Conservation (phyloP, 1,284 basidiomycete species). For the Sporisorium exsertum region DNA sequence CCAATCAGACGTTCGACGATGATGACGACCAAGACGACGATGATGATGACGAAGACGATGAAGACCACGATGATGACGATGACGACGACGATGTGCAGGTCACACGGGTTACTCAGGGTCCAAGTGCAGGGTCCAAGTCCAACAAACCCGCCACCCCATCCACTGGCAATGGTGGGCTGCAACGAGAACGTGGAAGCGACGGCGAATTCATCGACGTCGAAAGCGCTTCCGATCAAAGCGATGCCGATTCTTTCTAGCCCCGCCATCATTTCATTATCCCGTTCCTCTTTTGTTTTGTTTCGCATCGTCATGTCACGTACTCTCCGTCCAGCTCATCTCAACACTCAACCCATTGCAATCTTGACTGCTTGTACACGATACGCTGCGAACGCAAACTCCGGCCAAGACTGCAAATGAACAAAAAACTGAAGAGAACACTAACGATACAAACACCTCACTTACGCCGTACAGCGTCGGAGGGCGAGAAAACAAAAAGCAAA, state of each 20-base stretch:
- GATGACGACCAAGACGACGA: conserved; percentile 34
- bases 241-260: conserved; percentile 41
- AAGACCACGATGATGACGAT: conserved; percentile 32
- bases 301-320: not conserved
- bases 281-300: not conserved
- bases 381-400: no score
- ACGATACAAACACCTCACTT: not conserved
- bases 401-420: no score
- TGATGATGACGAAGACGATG: conserved; percentile 25
- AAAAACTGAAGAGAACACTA: not conserved
- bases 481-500: not conserved
- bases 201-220: conserved; percentile 55
- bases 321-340: not conserved
- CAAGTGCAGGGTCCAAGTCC: conserved; percentile 5
- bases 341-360: no score
- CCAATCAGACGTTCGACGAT: conserved; percentile 15
- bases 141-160: conserved; percentile 1
- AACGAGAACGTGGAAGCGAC: conserved; percentile 47
- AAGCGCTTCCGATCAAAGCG: conserved; percentile 49
- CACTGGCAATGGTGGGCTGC: conserved; percentile 17
- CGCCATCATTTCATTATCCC: no score
- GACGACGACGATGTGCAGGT: conserved; percentile 26
- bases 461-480: not conserved
- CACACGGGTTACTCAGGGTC: conserved; percentile 5
- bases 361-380: not conserved